Evolutionary conservation across 257 asterid genomes (phyloP), one percentile per base, ranked within the genome.

Genomic region (Primulina eburnea): DNA sequence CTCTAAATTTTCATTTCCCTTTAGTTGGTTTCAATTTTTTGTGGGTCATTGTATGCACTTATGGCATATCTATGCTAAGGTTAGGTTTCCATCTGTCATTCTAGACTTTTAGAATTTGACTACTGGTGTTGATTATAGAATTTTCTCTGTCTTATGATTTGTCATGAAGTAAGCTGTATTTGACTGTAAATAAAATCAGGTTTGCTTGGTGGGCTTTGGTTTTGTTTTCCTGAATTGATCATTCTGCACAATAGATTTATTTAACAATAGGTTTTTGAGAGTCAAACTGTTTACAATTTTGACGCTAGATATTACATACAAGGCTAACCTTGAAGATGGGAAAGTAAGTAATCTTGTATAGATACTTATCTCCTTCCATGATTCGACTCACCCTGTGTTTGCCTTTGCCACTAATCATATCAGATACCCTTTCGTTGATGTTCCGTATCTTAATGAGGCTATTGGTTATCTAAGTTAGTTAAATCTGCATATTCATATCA

Each of bases 401-500:
- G 5, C 53, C 53, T 10, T 43, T 43, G 53, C 53, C n/a, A 4
- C 53, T 63, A 1, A 47, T 8, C 7, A 35, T 35, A 35, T 34
- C 43, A 18, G 53, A 63, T 11, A 16, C 29, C 43, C 7, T 40
- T 60, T 59, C 28, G 8, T 63, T 62, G 55, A 14, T 56, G 58
- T 55, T 37, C 60, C 17, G 26, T 68, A 21, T 9, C 52, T 70
- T 32, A 55, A 34, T 21, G 35, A 71, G 14, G 8, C 6, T 17
- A 53, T 33, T 70, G n/a, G 60, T 53, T 75, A 37, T 24, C 80
- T 53, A 12, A 11, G 53, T 43, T 58, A 17, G 65, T 64, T 37
- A 32, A 50, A 56, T 66, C 26, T 7, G 56, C 20, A 52, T 6
- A 28, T 63, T 62, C 61, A 14, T 56, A 47, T 55, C 24, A n/a